phyloP scores from a whole-genome alignment of 192 early-diverging fungal species.

The Gryganskiella cystojenkinii region DNA sequence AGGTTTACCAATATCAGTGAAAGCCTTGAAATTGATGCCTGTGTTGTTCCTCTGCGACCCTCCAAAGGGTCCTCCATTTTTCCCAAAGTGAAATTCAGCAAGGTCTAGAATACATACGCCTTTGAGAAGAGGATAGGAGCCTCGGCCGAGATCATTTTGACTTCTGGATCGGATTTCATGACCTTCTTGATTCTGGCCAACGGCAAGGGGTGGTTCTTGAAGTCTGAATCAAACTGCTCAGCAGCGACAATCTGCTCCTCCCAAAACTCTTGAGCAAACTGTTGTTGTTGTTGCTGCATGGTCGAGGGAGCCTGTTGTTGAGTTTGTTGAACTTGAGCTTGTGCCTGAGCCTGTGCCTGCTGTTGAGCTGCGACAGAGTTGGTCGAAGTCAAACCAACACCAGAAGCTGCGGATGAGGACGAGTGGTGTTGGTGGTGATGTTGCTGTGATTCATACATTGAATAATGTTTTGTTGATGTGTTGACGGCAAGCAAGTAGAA shows the following conservation, averaged over 20 bases:
- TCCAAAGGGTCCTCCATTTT: no score
- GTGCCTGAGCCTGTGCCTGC: not conserved
- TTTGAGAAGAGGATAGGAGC: constrained; percentile 95
- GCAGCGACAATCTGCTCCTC: constrained; percentile 71
- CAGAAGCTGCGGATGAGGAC: no score
- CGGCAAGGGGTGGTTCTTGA: constrained; percentile 92
- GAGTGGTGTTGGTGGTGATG: no score
- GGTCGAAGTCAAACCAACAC: no score
- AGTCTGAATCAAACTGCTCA: constrained; percentile 84
- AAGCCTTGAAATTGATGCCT: not conserved
- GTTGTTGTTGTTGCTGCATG: constrained; percentile 5
- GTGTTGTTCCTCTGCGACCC: no score
- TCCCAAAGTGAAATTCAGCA: not conserved
- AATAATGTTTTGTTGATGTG: no score
- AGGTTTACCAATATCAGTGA: not conserved
- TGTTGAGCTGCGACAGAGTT: no score
- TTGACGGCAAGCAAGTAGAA: no score
- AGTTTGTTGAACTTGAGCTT: not conserved
- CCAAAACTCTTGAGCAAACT: constrained; percentile 71
- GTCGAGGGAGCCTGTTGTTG: constrained; percentile 5
- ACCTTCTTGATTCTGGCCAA: constrained; percentile 98
- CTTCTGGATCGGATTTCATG: constrained; percentile 98
- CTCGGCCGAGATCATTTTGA: constrained; percentile 71
- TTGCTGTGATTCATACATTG: no score
- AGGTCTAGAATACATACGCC: constrained; percentile 51